These are phyloP conservation scores for Geotrichum klebahnii DNA, from an alignment of 1,139 yeast species.

Conservation along the genomic window DNA sequence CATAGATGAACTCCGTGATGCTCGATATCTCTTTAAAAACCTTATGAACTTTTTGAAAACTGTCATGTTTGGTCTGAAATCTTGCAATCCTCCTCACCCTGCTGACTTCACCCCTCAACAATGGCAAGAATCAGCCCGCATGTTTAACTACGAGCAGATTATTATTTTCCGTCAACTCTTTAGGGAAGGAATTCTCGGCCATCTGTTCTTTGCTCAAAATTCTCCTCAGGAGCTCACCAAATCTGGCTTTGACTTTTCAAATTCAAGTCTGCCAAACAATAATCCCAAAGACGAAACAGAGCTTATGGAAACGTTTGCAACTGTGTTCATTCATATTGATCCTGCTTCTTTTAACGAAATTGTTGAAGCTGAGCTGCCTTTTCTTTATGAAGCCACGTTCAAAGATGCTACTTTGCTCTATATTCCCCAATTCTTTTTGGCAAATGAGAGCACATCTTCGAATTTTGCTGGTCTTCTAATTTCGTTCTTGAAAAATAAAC, in stretches of 20 bases:
- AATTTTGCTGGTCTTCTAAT: constrained; percentile 86
- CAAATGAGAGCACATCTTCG: constrained; percentile 89
- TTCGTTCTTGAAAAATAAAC: constrained; percentile 65
- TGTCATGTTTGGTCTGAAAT: constrained; percentile 81
- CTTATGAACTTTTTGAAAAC: constrained; percentile 87
- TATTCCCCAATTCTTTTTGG: constrained; percentile 88
- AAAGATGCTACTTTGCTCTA: constrained; percentile 84
- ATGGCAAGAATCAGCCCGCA: constrained; percentile 87
- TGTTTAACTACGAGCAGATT: constrained; percentile 78
- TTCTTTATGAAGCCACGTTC: constrained; percentile 72
- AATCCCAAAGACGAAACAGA: constrained; percentile 86
- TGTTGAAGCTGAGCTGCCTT: constrained; percentile 73
- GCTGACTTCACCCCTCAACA: constrained; percentile 61
- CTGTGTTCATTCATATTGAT: constrained; percentile 88
- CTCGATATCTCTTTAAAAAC: constrained; percentile 81
- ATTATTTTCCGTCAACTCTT: constrained; percentile 69
- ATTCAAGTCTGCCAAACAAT: constrained; percentile 72
- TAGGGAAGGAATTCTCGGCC: constrained; percentile 79
- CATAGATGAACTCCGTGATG: constrained; percentile 76
- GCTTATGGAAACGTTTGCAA: constrained; percentile 90
- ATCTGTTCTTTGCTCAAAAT: constrained; percentile 64
- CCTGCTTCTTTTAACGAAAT: constrained; percentile 95
- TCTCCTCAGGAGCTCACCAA: constrained; percentile 25
- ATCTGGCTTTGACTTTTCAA: constrained; percentile 46
- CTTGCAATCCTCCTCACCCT: constrained; percentile 83